Conservation (phyloP, 495 filamentous ascomycete genomes). For the Penicillium manginii region DNA sequence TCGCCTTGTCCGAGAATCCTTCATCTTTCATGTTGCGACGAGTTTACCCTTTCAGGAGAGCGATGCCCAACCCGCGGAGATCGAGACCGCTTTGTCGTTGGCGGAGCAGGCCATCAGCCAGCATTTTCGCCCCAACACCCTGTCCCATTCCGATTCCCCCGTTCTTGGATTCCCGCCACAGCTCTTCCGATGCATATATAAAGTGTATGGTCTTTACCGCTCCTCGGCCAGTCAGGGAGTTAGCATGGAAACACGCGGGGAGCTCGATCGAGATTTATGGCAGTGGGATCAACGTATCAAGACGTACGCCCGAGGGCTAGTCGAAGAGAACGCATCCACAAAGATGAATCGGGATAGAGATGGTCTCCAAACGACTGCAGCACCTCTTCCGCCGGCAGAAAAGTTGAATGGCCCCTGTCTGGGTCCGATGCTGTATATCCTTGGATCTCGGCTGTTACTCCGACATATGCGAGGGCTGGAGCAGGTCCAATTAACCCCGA, state of each 20-base stretch:
- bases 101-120: constrained; percentile 20
- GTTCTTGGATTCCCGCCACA: constrained; percentile 24
- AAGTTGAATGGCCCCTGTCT: not conserved
- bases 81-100: constrained; percentile 21
- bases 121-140: constrained; percentile 4
- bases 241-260: not conserved
- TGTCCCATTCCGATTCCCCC: constrained; percentile 17
- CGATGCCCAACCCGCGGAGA: not conserved
- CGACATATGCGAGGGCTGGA: not conserved
- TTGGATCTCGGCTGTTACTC: constrained; percentile 20
- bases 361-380: not conserved
- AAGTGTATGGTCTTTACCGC: constrained; percentile 19
- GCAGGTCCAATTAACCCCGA: not conserved
- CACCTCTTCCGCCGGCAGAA: not conserved
- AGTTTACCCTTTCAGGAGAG: constrained; percentile 27
- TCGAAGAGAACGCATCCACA: not conserved
- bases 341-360: not conserved
- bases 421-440: constrained; percentile 22
- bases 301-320: not conserved
- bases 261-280: constrained; percentile 7
- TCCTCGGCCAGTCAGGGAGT: not conserved
- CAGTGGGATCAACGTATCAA: constrained; percentile 8
- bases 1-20: constrained; percentile 26
- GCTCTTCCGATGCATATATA: constrained; percentile 22
- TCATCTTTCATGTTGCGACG: constrained; percentile 32